phyloP scores from a whole-genome alignment of 2,329 filamentous ascomycete genomes.

The Sporothrix euskadiensis region DNA sequence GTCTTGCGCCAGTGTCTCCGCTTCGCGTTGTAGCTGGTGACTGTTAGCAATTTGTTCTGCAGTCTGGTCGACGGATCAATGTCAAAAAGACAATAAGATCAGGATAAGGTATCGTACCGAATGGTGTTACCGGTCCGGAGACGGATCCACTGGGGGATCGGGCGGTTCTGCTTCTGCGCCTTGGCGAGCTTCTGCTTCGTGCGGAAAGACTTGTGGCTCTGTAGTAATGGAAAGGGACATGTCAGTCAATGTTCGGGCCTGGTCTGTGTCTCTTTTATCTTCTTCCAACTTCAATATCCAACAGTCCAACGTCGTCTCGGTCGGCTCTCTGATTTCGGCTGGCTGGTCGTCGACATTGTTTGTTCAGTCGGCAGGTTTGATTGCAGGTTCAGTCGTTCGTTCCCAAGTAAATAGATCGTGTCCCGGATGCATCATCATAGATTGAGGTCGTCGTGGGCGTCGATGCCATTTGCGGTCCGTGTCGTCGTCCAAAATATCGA shows the following conservation, averaged over 20 bases:
- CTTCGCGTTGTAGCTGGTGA: slow-evolving; percentile 97
- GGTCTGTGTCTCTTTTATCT: slow-evolving; percentile 30
- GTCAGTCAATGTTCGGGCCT: slow-evolving; percentile 8
- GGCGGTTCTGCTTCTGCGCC: slow-evolving; percentile 99
- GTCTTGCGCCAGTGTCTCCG: slow-evolving; percentile 99
- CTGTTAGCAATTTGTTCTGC: slow-evolving; percentile 1
- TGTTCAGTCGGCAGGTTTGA: not conserved
- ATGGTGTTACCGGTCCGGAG: slow-evolving; percentile 99
- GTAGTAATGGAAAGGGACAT: slow-evolving; percentile 36
- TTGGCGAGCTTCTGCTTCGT: slow-evolving; percentile 99
- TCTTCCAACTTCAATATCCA: not conserved
- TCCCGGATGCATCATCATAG: not conserved
- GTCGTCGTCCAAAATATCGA: not conserved
- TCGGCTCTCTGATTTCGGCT: slow-evolving; percentile 8
- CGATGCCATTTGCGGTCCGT: not conserved
- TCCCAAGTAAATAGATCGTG: not conserved
- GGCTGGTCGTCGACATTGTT: not conserved
- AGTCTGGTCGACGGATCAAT: not conserved
- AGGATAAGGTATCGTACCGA: slow-evolving; percentile 66
- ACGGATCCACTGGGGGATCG: slow-evolving; percentile 99
- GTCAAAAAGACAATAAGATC: too few relatives aligned
- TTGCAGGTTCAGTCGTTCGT: too few relatives aligned
- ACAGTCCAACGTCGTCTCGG: not conserved
- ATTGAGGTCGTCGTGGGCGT: not conserved
- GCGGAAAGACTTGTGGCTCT: slow-evolving; percentile 99